Base-by-base conservation (phyloP, 2,329 filamentous ascomycete genomes). In the Apiospora aurea region DNA sequence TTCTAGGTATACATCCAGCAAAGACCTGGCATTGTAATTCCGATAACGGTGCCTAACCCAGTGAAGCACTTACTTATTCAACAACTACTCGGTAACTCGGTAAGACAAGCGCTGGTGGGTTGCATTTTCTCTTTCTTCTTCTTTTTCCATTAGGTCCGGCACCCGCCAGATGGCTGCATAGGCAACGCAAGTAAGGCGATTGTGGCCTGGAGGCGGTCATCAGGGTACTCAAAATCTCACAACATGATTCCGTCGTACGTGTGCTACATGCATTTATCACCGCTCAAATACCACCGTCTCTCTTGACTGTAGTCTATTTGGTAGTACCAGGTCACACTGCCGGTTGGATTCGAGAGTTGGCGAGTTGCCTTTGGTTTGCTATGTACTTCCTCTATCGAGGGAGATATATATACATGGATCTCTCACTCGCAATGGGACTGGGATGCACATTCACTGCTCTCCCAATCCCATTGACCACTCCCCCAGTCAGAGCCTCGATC, bases 401-500 rank as follows among this genome's bases (percentile, higher is more conserved):
- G 34, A 26, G 1, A 26, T 49, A 2, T 49, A 26, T 29, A 6
- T 69, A 47, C 18, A 49, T 49, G 13, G 26, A 29, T 29, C 26
- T 29, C 26, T 29, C 26, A 2, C 26, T 29, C 26, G 3, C 26
- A 3, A 29, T 13, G 11, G 14, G 21, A 21, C 10, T 49, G 13
- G 34, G 24, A 24, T 18, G 26, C 10, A 38, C 1, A 34, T 24
- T 38, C 44, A 67, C 51, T 71, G 26, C 29, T 70, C 46, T 8
- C 51, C 61, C n/a, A 71, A 14, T 66, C 61, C 76, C 67, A 14
- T 57, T 69, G 72, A 76, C 76, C 76, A 80, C 69, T 75, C 70
- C 6, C 6, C 68, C 72, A 21, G 82, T 76, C 67, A 83, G 81
- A 41, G 75, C 75, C 38, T 82, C 80, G 57, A 88, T 80, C 78